Conservation (phyloP, 129 eudicot species). For the Centaurea solstitialis region DNA sequence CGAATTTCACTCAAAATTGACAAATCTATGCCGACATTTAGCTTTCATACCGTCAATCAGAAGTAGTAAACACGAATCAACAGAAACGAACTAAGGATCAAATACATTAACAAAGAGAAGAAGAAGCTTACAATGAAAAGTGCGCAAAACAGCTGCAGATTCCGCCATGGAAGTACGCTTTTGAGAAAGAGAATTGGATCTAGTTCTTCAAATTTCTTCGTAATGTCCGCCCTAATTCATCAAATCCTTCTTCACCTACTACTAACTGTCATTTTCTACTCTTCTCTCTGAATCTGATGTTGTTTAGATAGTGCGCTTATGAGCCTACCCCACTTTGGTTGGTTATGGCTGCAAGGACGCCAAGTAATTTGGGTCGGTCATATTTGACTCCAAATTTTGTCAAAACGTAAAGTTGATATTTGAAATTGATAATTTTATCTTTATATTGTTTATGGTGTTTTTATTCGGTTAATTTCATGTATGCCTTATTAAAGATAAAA, state of each 20-base stretch:
- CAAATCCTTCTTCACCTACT: slow-evolving; percentile 57
- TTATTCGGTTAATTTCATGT: too few species aligned
- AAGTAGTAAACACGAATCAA: slow-evolving; percentile 10
- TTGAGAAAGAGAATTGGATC: not conserved
- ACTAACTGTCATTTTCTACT: not conserved
- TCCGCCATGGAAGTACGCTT: slow-evolving; percentile 34
- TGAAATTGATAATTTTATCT: not conserved
- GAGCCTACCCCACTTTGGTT: slow-evolving; percentile 9
- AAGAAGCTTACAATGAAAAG: slow-evolving; percentile 48
- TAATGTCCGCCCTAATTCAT: slow-evolving; percentile 57
- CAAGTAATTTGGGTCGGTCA: not conserved
- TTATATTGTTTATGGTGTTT: not conserved
- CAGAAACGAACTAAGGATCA: slow-evolving; percentile 7
- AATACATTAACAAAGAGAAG: slow-evolving; percentile 6
- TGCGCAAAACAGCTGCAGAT: slow-evolving; percentile 55
- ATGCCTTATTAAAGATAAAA: too few species aligned
- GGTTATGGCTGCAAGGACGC: not conserved
- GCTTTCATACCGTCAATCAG: not conserved
- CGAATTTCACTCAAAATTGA: not conserved
- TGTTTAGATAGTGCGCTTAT: not conserved
- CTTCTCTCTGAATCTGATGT: not conserved
- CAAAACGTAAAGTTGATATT: not conserved
- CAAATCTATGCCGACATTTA: slow-evolving; percentile 4
- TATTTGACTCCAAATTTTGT: not conserved
- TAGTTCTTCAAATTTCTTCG: slow-evolving; percentile 24